Base-by-base conservation (phyloP, 148 eudicot genomes). In the Silene latifolia region DNA sequence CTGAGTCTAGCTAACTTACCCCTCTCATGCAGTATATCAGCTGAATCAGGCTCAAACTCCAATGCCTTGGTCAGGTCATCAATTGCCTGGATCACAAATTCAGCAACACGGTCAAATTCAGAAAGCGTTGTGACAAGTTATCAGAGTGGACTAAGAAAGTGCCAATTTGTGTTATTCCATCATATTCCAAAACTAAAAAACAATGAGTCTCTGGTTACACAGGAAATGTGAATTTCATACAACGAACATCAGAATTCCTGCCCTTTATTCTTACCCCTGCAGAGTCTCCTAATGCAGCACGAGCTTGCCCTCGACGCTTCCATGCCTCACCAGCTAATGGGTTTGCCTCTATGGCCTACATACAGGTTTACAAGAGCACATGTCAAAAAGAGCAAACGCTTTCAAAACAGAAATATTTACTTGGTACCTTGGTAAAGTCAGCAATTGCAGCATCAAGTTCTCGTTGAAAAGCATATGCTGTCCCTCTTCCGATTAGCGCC, bases 281-380 rank as follows among this genome's bases (percentile, higher is more conserved):
- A 81, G 91, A 92, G 82, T 94, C 92, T 66, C 98, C 98, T 77
- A 91, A 81, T 27, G 98, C 98, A 83, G 98, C 98, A 53, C 92
- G 90, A 76, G 98, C 98, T 83, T 94, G 98, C 57, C 98, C 98
- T 82, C 98, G 85, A 20, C 98, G 90, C 76, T 94, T 94, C 98
- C 98, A 94, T 63, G 98, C 98, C 87, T 94, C 98, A 56, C 96
- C 93, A 46, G 98, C 98, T 71, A 84, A 85, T 74, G 96, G 96
- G 65, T 94, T 90, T 74, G 84, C 77, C 71, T 86, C 83, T 72
- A 94, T 84, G 75, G 98, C 98, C 98, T 94, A 79, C 61, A 78
- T 29, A 79, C 23, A 72, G 67, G 72, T 29, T 76, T 47, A 10
- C 10, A 67, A 67, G 74, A 65, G 51, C 47, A 56, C 56, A 57